Conservation (phyloP, 2,329 filamentous ascomycete species). For the Hypoxylon sp. region DNA sequence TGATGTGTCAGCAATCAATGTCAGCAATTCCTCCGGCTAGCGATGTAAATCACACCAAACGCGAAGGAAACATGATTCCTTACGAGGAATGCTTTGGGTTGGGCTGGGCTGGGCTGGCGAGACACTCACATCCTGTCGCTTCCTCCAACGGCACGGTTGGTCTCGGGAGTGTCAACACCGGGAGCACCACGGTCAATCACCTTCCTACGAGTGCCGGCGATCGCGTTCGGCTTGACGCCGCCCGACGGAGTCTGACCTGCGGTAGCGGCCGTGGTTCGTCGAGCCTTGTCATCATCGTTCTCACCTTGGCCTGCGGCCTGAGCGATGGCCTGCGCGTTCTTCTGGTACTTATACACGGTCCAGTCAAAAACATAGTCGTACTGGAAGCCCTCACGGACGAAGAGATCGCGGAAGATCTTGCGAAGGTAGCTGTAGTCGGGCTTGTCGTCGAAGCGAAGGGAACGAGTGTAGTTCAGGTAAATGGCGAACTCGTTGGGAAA, state of each 20-base stretch:
- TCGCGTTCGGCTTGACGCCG: slow-evolving; percentile 74
- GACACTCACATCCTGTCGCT: slow-evolving; percentile 97
- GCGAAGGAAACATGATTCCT: slow-evolving; percentile 85
- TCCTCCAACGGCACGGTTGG: slow-evolving; percentile 77
- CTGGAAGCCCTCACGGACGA: slow-evolving; percentile 98
- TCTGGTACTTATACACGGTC: slow-evolving; percentile 99
- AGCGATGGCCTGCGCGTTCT: slow-evolving; percentile 95
- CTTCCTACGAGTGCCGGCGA: slow-evolving; percentile 83
- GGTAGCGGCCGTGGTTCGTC: slow-evolving; percentile 71
- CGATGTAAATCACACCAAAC: slow-evolving; percentile 80
- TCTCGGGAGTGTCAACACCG: slow-evolving; percentile 72
- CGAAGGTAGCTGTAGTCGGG: slow-evolving; percentile 99
- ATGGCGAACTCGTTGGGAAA: slow-evolving; percentile 99
- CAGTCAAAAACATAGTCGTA: slow-evolving; percentile 99
- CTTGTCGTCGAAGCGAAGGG: slow-evolving; percentile 99
- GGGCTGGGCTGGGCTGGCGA: slow-evolving; percentile 60
- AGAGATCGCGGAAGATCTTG: slow-evolving; percentile 99
- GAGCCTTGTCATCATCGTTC: slow-evolving; percentile 79
- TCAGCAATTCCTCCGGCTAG: slow-evolving; percentile 79
- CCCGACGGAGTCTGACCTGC: slow-evolving; percentile 68
- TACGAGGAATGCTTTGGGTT: slow-evolving; percentile 83
- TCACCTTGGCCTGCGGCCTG: slow-evolving; percentile 76
- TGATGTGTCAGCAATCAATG: slow-evolving; percentile 81
- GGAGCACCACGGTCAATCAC: slow-evolving; percentile 75
- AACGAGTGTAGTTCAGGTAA: slow-evolving; percentile 99